These are phyloP conservation scores for Nicotiana otophora DNA, from an alignment of 257 asterid species.

Conservation along the genomic window DNA sequence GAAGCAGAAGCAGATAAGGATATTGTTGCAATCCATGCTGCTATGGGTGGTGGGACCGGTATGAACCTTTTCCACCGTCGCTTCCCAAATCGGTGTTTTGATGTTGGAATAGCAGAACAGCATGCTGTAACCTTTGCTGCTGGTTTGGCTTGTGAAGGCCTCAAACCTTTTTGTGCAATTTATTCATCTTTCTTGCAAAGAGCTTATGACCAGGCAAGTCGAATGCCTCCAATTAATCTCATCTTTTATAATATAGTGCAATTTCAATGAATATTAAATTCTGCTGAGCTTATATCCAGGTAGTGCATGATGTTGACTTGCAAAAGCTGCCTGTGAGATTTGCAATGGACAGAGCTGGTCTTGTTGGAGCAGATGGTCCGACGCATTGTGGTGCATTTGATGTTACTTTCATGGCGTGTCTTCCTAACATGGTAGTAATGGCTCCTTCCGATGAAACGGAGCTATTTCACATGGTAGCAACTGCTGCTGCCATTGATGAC, in stretches of 20 bases:
- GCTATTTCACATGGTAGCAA: constrained; percentile 93
- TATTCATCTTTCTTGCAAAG: constrained; percentile 92
- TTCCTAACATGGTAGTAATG: constrained; percentile 99
- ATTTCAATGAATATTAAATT: not conserved
- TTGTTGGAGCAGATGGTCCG: constrained; percentile 97
- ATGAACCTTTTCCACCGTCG: constrained; percentile 83
- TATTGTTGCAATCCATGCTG: constrained; percentile 87
- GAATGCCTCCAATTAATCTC: not conserved
- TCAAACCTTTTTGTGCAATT: constrained; percentile 88
- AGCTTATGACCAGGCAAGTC: constrained; percentile 82
- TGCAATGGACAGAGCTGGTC: constrained; percentile 94
- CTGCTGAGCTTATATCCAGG: constrained; percentile 37
- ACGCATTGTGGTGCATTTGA: constrained; percentile 94
- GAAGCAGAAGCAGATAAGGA: constrained; percentile 92
- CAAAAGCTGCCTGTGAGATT: constrained; percentile 96
- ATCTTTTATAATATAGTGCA: not conserved
- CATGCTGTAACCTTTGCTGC: constrained; percentile 99
- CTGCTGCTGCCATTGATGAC: constrained; percentile 91
- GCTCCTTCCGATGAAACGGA: constrained; percentile 94
- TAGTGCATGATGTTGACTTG: constrained; percentile 91
- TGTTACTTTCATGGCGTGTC: constrained; percentile 85
- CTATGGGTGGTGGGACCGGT: constrained; percentile 99
- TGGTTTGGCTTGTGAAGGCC: constrained; percentile 94
- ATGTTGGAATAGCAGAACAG: constrained; percentile 96
- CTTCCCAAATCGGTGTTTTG: constrained; percentile 78